phyloP scores from a whole-genome alignment of 129 eudicot species.

The Logfia minima region DNA sequence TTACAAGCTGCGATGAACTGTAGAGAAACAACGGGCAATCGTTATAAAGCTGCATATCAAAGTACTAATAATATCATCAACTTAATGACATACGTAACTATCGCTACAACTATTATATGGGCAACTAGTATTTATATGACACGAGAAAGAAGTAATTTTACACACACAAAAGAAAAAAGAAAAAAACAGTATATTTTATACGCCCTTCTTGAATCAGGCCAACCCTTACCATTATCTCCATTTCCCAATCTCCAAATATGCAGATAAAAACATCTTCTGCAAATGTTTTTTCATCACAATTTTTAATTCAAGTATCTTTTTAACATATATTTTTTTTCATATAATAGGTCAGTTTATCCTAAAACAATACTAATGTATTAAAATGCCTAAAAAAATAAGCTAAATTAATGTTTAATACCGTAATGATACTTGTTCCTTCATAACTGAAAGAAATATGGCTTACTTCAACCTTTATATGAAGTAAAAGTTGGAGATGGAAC shows the following conservation, averaged over 20 bases:
- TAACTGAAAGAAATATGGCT: not conserved
- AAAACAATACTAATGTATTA: no score
- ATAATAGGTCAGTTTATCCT: not conserved
- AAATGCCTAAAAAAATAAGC: not conserved
- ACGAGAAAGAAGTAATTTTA: no score
- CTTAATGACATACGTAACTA: slow-evolving; percentile 22
- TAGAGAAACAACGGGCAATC: slow-evolving; percentile 29
- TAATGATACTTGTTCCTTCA: not conserved
- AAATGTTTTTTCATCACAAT: not conserved
- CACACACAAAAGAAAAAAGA: no score
- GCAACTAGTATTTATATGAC: not conserved
- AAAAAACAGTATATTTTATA: not conserved
- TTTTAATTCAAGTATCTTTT: no score
- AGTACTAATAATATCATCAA: slow-evolving; percentile 17
- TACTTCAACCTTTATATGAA: not conserved
- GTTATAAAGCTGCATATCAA: slow-evolving; percentile 29
- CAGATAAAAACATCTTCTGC: not conserved
- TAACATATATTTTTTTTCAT: no score
- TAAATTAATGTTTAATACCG: not conserved
- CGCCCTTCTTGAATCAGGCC: no score
- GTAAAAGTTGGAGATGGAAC: not conserved
- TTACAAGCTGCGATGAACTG: slow-evolving; percentile 99
- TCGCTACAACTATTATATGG: not conserved
- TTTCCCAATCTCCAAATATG: no score
- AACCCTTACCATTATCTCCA: no score